Evolutionary conservation across 1,284 basidiomycete genomes (phyloP).

Genomic region (Rhodotorula sp.): DNA sequence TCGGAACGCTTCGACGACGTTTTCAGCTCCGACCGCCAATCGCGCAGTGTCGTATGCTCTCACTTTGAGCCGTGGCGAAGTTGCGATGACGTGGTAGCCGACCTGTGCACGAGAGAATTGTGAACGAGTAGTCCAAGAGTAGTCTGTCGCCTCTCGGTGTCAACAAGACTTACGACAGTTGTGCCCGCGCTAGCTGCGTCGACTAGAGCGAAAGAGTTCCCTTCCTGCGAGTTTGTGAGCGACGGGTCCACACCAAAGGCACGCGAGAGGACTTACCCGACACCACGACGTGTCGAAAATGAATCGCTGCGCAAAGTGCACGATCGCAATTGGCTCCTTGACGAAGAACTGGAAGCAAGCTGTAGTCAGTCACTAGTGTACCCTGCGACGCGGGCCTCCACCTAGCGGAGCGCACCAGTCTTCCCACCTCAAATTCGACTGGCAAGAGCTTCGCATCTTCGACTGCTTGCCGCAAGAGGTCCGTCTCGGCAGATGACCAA

Average conservation of each 20-base stretch:
- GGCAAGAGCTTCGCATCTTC: conserved; percentile 12
- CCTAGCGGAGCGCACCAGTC: conserved; percentile 3
- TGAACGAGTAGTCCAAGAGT: no score
- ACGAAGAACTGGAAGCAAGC: conserved; percentile 10
- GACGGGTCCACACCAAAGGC: no score
- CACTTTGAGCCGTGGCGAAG: not conserved
- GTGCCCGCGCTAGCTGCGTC: conserved; percentile 17
- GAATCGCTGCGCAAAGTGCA: conserved; percentile 9
- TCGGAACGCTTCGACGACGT: conserved; percentile 7
- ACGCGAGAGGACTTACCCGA: not conserved
- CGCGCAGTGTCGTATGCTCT: conserved; percentile 6
- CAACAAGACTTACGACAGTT: conserved; percentile 3
- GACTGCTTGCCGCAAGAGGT: conserved; percentile 10
- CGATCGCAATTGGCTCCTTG: conserved; percentile 11
- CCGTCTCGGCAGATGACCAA: conserved; percentile 2
- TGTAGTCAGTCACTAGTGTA: not conserved
- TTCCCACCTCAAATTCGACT: not conserved
- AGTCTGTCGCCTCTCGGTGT: not conserved
- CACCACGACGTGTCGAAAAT: not conserved
- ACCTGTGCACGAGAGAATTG: not conserved
- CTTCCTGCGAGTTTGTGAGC: not conserved
- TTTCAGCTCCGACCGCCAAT: conserved; percentile 3
- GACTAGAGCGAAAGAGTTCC: conserved; percentile 14
- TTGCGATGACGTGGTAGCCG: not conserved
- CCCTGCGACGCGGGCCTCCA: accelerated